Evolutionary conservation across 2,329 filamentous ascomycete genomes (phyloP).

Genomic region (Calonectria crousiana): DNA sequence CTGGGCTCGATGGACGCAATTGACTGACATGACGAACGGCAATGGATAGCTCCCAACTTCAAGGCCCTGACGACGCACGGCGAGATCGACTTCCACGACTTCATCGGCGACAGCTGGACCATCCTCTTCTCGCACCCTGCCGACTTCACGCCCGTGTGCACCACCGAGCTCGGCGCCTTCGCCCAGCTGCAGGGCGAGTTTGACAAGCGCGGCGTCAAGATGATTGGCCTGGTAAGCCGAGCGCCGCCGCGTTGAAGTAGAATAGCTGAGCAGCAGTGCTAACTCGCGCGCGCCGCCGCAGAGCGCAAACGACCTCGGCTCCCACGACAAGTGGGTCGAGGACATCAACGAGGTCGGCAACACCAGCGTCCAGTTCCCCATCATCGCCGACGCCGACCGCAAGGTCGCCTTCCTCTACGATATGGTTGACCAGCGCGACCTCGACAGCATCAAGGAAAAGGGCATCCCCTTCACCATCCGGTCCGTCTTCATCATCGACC

Average conservation of each 20-base stretch:
- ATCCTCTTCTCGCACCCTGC: conserved; percentile 88
- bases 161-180: conserved; percentile 93
- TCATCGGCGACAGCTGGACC: conserved; percentile 82
- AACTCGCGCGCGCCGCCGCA: neutral
- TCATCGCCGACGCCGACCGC: conserved; percentile 83
- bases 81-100: conserved; percentile 85
- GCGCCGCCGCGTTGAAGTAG: no score
- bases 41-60: conserved; percentile 77
- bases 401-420: conserved; percentile 82
- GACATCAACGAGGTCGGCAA: conserved; percentile 86
- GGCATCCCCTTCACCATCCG: conserved; percentile 94
- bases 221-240: conserved; percentile 80
- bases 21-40: neutral
- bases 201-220: conserved; percentile 86
- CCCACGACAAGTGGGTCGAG: conserved; percentile 90
- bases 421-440: conserved; percentile 87
- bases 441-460: conserved; percentile 83
- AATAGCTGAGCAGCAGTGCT: neutral
- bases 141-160: conserved; percentile 96
- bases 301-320: conserved; percentile 82
- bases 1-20: no score
- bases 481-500: conserved; percentile 94
- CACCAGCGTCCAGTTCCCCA: conserved; percentile 79
- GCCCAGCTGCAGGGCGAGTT: conserved; percentile 91
- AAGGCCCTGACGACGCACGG: conserved; percentile 83